A percentile compares a stretch with the other conserved stretches of the same genome.
Conservation (phyloP, 345 rosid genomes). For the Aethionema arabicum region DNA sequence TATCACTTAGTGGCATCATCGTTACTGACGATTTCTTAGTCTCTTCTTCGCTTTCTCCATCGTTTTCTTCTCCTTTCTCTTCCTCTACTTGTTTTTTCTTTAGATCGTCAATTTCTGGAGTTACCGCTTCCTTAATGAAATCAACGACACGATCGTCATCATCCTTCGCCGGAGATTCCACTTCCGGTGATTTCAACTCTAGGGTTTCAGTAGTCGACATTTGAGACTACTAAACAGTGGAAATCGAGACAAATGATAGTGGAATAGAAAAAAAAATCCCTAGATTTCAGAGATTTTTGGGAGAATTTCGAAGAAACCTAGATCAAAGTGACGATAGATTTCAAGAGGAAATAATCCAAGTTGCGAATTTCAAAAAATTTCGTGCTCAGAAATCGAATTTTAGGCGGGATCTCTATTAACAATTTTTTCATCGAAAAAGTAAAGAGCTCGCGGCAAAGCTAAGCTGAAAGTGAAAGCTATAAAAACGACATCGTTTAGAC, state of each 20-base stretch:
- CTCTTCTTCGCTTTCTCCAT: slow-evolving; percentile 31
- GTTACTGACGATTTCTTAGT: slow-evolving; percentile 31
- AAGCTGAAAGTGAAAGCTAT: slow-evolving; percentile 9
- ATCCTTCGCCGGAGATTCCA: slow-evolving; percentile 31
- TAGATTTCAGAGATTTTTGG: slow-evolving; percentile 20
- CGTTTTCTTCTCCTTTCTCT: neutral
- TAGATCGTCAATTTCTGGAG: slow-evolving; percentile 3
- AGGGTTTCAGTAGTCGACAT: slow-evolving; percentile 71
- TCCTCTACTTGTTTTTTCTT: slow-evolving; percentile 8
- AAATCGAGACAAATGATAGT: slow-evolving; percentile 1
- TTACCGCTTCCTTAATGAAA: slow-evolving; percentile 19
- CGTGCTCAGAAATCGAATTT: slow-evolving; percentile 17
- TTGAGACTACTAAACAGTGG: slow-evolving; percentile 19
- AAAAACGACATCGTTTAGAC: neutral
- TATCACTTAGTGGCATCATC: slow-evolving; percentile 57
- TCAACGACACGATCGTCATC: slow-evolving; percentile 23
- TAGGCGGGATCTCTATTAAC: slow-evolving; percentile 8
- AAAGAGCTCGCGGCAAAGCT: slow-evolving; percentile 24
- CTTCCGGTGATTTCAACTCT: slow-evolving; percentile 50
- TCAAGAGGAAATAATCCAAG: neutral
- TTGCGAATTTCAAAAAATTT: slow-evolving; percentile 22
- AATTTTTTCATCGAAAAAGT: neutral
- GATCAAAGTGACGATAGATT: neutral
- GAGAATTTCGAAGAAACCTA: slow-evolving; percentile 15
- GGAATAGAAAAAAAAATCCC: neutral